These are phyloP conservation scores for Cucurbitaria berberidis DNA, from an alignment of 2,329 filamentous ascomycete genomes.

Conservation along the genomic window DNA sequence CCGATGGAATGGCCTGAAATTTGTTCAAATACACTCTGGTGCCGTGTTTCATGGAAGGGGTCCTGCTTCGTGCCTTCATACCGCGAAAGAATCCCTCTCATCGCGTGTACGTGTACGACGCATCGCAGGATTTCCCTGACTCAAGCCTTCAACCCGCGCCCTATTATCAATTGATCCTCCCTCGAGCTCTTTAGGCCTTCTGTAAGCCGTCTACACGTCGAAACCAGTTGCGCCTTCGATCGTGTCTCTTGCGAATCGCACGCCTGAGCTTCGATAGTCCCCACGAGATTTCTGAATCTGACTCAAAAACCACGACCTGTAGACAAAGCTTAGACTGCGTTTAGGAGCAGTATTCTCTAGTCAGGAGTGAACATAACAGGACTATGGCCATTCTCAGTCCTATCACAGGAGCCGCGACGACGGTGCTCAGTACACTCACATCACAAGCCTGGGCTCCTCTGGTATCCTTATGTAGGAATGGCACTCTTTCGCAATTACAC, in stretches of 20 bases:
- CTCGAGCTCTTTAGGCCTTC: background rate
- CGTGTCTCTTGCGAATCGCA: background rate
- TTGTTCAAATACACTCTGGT: slow-evolving; percentile 8
- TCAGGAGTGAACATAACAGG: too few relatives aligned
- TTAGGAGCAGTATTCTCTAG: background rate
- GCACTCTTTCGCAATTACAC: slow-evolving; percentile 54
- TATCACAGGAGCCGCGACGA: slow-evolving; percentile 47
- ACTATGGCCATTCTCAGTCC: slow-evolving; percentile 47
- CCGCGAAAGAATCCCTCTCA: slow-evolving; percentile 1
- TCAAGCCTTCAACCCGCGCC: background rate
- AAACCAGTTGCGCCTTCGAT: background rate
- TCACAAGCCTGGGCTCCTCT: slow-evolving; percentile 57
- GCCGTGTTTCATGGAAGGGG: slow-evolving; percentile 1
- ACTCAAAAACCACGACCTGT: background rate
- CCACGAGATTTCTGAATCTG: background rate
- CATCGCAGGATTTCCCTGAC: too few relatives aligned
- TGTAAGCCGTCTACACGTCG: background rate
- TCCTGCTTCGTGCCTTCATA: slow-evolving; percentile 7
- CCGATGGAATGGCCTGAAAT: slow-evolving; percentile 3
- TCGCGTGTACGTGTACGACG: slow-evolving; percentile 8
- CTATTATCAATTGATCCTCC: background rate
- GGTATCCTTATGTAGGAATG: slow-evolving; percentile 53
- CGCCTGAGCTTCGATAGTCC: background rate
- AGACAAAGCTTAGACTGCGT: background rate
- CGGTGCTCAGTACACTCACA: slow-evolving; percentile 51